Base-by-base conservation (phyloP, 352 stramenopile genomes). In the Globisporangium carolinianum region DNA sequence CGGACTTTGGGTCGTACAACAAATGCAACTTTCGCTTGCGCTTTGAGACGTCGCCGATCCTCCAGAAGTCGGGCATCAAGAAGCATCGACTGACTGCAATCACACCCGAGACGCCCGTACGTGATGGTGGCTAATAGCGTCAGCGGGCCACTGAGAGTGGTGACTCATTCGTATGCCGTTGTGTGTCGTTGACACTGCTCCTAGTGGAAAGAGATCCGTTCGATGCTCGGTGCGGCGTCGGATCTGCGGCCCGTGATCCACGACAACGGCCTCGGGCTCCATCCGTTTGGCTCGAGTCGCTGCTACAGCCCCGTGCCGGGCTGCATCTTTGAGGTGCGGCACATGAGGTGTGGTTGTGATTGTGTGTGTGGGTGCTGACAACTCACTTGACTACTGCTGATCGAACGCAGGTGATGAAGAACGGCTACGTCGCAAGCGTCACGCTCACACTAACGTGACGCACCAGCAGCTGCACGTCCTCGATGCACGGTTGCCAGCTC, bases 1-100 rank as follows among this genome's bases (percentile, higher is more conserved):
- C 82, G 1, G 82, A 90, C 43, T 94, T 94, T 58, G 81, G 79
- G 11, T 67, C 76, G 12, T 94, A 92, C 62, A 76, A 89, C 61
- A 94, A 94, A 58, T 94, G 82, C 68, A 94, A 94, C 54, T 94
- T 89, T 46, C 73, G 66, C 15, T 57, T 94, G 47, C 77, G 65
- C 53, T 85, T 92, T 47, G 68, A 79, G 36, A 75, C 65, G 6
- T 58, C 68, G 6, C 41, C 65, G 35, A 66, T 68, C 49, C 62
- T 76, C 11, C 71, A 83, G 47, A 76, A 80, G 47, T 79, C 73
- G 17, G 66, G 57, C 0, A 57, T 77, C 39, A 79, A 73, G 56
- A 83, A 86, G 58, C 67, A 60, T 42, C 66, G 68, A 0, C 73
- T 71, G 17, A 64, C 71, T 1, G 65, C 75, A 48, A 81, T 92